Base-by-base conservation (phyloP, 805 yeast species). In the Candida sakaeoensis region DNA sequence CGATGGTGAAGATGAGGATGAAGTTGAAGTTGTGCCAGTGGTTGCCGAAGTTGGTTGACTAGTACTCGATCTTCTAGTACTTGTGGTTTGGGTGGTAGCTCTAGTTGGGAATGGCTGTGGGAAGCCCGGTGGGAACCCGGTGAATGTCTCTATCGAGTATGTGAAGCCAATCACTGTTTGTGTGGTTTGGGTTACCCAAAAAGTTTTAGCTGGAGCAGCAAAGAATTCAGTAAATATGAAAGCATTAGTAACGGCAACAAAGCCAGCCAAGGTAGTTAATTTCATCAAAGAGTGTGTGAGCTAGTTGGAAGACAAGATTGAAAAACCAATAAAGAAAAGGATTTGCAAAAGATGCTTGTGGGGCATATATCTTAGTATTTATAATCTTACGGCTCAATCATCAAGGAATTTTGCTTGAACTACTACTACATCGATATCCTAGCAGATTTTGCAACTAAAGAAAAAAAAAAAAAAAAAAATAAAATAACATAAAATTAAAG, bases 171-270 rank as follows among this genome's bases (percentile, higher is more conserved):
- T 28, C 4, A 41, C 45, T 6, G 54, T 45, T 15, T 41, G 42
- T 6, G 53, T 47, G 13, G 59, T 55, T 32, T 42, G 42, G 10
- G 61, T 55, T 15, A 48, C 40, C 53, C 51, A 48, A 6, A 46
- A 43, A 9, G 65, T 60, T 16, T 51, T 56, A 17, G 61, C 50
- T 10, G 58, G 49, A 27, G 63, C 64, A 13, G 64, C 59, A 33
- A 52, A 55, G 5, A 43, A 41, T 39, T 55, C 44, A 14, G 61
- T 56, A 34, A 54, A 42, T 15, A 54, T 40, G 10, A 48, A 44
- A 57, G 22, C 60, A 61, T 34, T 55, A 40, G 13, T 35, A 17
- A 43, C 33, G 9, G 58, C 44, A 35, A 53, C 39, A 21, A 54
- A 42, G 22, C 54, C 45, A 32, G 49, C 44, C 18, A 41, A 8